phyloP scores from a whole-genome alignment of 129 eudicot species.

The Tanacetum coccineum region DNA sequence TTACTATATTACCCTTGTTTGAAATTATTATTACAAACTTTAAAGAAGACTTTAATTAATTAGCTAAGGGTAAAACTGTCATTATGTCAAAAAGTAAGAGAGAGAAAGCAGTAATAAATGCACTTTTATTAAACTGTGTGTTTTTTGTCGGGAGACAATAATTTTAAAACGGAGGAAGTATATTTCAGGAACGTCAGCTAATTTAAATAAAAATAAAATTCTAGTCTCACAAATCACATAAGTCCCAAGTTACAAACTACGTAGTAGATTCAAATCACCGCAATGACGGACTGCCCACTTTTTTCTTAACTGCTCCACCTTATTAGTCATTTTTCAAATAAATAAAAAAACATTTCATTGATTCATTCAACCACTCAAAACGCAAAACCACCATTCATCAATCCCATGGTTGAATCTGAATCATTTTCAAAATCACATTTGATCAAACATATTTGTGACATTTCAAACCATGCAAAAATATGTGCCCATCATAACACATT shows the following conservation, averaged over 20 bases:
- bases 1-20: too few relatives aligned
- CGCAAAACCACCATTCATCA: slow-evolving; percentile 9
- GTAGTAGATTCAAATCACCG: slow-evolving; percentile 28
- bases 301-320: slow-evolving; percentile 26
- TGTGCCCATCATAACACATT: slow-evolving; percentile 14
- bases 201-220: slow-evolving; percentile 5
- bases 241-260: slow-evolving; percentile 10
- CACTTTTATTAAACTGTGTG: too few relatives aligned
- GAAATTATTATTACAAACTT: too few relatives aligned
- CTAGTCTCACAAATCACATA: background rate
- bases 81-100: too few relatives aligned
- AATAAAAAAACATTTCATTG: background rate
- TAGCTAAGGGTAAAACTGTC: too few relatives aligned
- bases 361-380: background rate
- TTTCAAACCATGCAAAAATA: slow-evolving; percentile 44
- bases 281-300: slow-evolving; percentile 13
- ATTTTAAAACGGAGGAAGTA: too few relatives aligned
- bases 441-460: slow-evolving; percentile 47
- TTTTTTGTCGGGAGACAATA: too few relatives aligned
- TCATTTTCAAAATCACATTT: slow-evolving; percentile 44
- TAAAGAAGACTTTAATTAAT: too few relatives aligned
- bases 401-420: slow-evolving; percentile 16
- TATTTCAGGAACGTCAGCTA: too few relatives aligned
- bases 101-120: too few relatives aligned
- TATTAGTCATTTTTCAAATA: slow-evolving; percentile 1